A percentile compares a stretch with the other conserved stretches of the same genome.
Conservation (phyloP, 768 basidiomycete species). For the Mrakia hoshinonis region DNA sequence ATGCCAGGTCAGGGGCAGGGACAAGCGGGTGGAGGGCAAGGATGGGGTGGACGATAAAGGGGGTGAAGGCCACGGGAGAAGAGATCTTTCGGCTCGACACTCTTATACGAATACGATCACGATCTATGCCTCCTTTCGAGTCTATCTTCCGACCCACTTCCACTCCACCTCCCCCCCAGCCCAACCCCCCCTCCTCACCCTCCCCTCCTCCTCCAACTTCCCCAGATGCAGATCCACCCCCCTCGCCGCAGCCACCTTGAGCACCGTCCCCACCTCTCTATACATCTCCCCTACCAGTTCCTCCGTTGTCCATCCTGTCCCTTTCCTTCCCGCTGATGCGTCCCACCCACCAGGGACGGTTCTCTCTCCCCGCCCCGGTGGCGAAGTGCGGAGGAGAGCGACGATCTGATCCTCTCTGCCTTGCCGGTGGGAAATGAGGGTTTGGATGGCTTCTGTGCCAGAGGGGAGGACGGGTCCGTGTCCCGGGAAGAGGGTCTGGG, state of each 20-base stretch:
- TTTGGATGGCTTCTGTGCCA: conserved; percentile 54
- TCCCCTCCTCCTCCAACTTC: conserved; percentile 61
- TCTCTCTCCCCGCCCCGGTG: not conserved
- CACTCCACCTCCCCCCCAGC: not conserved
- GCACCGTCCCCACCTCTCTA: conserved; percentile 12
- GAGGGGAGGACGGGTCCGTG: conserved; percentile 72
- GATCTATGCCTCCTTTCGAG: no score
- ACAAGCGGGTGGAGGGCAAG: not conserved
- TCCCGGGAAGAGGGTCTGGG: conserved; percentile 62
- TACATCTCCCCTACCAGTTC: conserved; percentile 20
- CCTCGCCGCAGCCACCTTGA: conserved; percentile 15
- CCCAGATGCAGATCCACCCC: conserved; percentile 57
- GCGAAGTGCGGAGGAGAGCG: not conserved
- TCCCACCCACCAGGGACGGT: not conserved
- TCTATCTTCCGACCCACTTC: no score
- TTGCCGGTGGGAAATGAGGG: conserved; percentile 71
- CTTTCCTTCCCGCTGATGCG: not conserved
- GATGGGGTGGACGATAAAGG: not conserved
- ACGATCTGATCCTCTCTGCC: conserved; percentile 75
- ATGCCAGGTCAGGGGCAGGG: not conserved
- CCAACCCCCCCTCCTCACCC: conserved; percentile 41
- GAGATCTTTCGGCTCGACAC: no score
- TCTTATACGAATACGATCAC: no score
- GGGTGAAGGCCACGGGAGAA: no score
- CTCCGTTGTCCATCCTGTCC: conserved; percentile 14